Evolutionary conservation across 441 rosid species (phyloP), one percentile per base, ranked within the genome.

Genomic region (Pelargonium myrrhifolium): DNA sequence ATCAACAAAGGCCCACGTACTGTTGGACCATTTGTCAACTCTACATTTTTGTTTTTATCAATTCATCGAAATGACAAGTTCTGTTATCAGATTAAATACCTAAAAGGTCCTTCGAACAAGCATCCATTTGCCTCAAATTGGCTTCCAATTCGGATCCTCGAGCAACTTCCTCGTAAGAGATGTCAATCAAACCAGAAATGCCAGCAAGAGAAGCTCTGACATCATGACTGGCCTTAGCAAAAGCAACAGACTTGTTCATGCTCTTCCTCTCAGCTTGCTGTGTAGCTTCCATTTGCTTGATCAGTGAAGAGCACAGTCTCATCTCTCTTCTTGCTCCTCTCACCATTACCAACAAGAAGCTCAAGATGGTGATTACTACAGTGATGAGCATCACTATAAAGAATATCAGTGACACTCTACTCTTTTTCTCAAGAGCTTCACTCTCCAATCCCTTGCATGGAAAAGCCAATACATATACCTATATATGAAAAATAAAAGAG

Each of bases 271-370:
- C 90, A 4, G 96, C 96, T 45, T 88, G 90, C 63, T 81, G 86
- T n/a, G 96, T 92, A 39, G 88, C 86, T 74, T 89, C 96, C 90
- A 76, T 87, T 77, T 89, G 95, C 65, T 80, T 86, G 22, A 89
- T 86, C 37, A 92, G 68, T 2, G 71, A 66, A 53, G 83, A 75
- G 62, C 87, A 68, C 69, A 87, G 45, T 67, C 68, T 75, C 78
- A 82, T 83, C 74, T 83, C 90, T 75, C 77, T 78, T 39, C 39
- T 67, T 18, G 84, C 77, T n/a, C 82, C 76, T 72, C 77, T 68
- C 3, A 39, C 67, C 77, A 79, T 80, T 2, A 84, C 70, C 63
- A 59, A 22, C 49, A 87, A 60, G 49, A 84, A 81, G 66, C 64
- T 74, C 20, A 76, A 26, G 7, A 76, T 40, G 20, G 74, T 65